Conservation (phyloP, 805 yeast species). For the Candida ipomoeae region DNA sequence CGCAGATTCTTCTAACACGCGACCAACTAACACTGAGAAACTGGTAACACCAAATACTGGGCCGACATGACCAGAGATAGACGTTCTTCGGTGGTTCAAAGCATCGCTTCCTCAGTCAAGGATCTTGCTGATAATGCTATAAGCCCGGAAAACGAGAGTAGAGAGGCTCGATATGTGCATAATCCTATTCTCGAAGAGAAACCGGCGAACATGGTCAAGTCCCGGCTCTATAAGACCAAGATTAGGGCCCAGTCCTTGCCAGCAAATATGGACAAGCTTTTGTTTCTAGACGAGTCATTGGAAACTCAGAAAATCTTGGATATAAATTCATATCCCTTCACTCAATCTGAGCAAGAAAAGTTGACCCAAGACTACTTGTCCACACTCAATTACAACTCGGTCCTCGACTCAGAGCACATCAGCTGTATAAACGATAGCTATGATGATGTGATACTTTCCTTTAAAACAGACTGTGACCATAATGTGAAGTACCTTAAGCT, state of each 20-base stretch:
- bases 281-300: background rate
- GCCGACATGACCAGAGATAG: constrained; percentile 42
- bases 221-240: background rate
- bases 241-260: background rate
- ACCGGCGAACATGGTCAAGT: background rate
- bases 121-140: constrained; percentile 26
- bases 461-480: constrained; percentile 27
- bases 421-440: constrained; percentile 34
- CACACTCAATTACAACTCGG: constrained; percentile 39
- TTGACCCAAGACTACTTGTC: constrained; percentile 34
- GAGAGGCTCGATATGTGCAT: constrained; percentile 14
- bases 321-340: constrained; percentile 31
- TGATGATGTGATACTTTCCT: constrained; percentile 31
- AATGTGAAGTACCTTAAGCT: constrained; percentile 19
- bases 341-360: constrained; percentile 30
- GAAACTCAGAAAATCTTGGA: background rate
- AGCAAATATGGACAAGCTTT: background rate
- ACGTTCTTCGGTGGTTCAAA: constrained; percentile 59
- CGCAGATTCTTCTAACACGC: constrained; percentile 5
- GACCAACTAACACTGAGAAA: background rate
- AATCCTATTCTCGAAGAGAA: constrained; percentile 11
- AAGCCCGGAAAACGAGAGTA: constrained; percentile 16
- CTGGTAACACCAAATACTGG: background rate
- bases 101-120: constrained; percentile 54
- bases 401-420: constrained; percentile 40